Conservation (phyloP, 768 basidiomycete species). For the Xerocomellus amylosporus region DNA sequence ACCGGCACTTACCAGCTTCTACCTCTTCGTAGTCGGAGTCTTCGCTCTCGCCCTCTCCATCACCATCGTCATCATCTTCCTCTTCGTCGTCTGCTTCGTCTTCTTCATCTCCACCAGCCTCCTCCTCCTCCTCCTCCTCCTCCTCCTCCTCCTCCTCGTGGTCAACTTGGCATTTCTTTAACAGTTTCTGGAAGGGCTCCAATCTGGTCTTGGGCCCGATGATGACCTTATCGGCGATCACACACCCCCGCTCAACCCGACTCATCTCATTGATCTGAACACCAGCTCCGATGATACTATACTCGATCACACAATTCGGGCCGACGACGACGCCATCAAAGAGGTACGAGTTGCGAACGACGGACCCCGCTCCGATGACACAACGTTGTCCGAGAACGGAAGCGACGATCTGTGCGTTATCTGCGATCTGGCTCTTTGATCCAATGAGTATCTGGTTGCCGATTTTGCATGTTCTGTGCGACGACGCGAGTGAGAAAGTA, state of each 20-base stretch:
- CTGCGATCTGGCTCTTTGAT: conserved; percentile 63
- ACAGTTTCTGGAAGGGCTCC: conserved; percentile 69
- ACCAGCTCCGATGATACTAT: conserved; percentile 77
- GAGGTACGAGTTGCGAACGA: conserved; percentile 75
- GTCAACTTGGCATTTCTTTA: conserved; percentile 43
- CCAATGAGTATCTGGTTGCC: conserved; percentile 85
- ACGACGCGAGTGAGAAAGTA: background rate
- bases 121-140: conserved; percentile 28
- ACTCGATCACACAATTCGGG: conserved; percentile 64
- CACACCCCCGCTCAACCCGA: conserved; percentile 66
- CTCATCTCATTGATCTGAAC: conserved; percentile 70
- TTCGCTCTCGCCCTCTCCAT: conserved; percentile 31
- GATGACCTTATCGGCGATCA: conserved; percentile 79
- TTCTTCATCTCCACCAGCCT: conserved; percentile 19
- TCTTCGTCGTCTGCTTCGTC: conserved; percentile 37
- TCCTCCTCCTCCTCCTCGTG: conserved; percentile 32
- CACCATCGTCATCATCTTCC: conserved; percentile 30
- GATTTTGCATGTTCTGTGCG: conserved; percentile 70
- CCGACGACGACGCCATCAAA: conserved; percentile 77
- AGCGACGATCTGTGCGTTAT: conserved; percentile 60
- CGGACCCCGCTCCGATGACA: conserved; percentile 64
- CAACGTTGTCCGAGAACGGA: conserved; percentile 82
- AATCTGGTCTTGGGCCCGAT: conserved; percentile 72
- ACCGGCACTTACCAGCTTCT: conserved; percentile 54
- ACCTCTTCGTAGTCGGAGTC: conserved; percentile 68